Conservation (phyloP, 176 grass and related monocot species). For the Melocanna baccifera region DNA sequence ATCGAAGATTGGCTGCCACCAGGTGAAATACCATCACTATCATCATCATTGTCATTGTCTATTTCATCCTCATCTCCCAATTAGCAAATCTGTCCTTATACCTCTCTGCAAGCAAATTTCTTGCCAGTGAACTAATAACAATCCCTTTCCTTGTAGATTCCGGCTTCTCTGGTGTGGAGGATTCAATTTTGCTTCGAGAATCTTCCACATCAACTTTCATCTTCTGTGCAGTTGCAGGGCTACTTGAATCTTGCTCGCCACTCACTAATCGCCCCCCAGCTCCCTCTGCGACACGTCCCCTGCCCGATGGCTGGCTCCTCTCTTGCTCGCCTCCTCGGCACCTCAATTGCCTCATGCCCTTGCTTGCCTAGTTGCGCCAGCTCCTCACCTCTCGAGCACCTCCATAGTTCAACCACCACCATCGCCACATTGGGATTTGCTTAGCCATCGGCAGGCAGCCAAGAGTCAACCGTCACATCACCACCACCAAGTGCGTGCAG, state of each 20-base stretch:
- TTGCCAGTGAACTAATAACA: conserved; percentile 55
- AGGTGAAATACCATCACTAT: conserved; percentile 4
- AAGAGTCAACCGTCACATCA: no score
- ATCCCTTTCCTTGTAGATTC: conserved; percentile 50
- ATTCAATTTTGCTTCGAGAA: conserved; percentile 43
- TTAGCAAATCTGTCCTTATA: conserved; percentile 53
- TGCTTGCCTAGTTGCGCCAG: no score
- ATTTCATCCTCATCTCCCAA: conserved; percentile 13
- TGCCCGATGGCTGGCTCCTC: no score
- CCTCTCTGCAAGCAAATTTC: conserved; percentile 54
- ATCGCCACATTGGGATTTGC: no score
- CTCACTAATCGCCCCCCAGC: no score
- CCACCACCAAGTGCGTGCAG: no score
- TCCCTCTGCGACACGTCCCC: no score
- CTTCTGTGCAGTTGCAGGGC: conserved; percentile 29
- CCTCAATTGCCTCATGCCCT: no score
- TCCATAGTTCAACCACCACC: no score
- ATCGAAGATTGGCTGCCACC: neutral
- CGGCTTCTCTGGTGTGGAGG: conserved; percentile 67
- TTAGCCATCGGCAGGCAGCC: no score
- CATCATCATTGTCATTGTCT: conserved; percentile 5
- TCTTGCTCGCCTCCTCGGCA: no score
- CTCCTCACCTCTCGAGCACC: no score
- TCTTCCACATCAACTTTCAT: conserved; percentile 30
- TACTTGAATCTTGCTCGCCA: conserved; percentile 40